Percentiles rank a stretch among this genome's conserved stretches.
Evolutionary conservation across 768 basidiomycete species (phyloP).

Genomic region (Obba rivulosa): DNA sequence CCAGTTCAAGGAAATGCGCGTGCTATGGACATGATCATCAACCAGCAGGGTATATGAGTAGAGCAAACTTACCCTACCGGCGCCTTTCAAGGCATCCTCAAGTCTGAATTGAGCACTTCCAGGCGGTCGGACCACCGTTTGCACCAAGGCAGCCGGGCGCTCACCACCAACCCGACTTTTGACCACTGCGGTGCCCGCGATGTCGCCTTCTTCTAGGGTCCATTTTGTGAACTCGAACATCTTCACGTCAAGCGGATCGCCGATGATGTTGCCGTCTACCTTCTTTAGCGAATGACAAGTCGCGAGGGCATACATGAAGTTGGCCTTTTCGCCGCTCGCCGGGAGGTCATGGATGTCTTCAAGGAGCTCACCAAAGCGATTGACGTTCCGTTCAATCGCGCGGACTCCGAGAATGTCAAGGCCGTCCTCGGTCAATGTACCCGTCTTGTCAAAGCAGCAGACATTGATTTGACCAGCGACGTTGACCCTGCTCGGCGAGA

Average conservation of each 20-base stretch:
- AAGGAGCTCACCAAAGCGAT: conserved; percentile 86
- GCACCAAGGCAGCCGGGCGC: conserved; percentile 83
- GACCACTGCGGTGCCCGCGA: conserved; percentile 65
- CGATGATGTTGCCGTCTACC: conserved; percentile 82
- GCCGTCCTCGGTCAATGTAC: conserved; percentile 96
- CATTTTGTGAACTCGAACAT: conserved; percentile 98
- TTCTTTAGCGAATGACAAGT: conserved; percentile 96
- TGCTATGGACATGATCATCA: conserved; percentile 46
- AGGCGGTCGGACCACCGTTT: conserved; percentile 93
- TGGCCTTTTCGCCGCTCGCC: conserved; percentile 63
- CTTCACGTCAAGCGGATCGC: conserved; percentile 93
- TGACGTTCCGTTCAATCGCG: conserved; percentile 66
- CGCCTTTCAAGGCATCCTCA: conserved; percentile 89
- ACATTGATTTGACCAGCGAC: conserved; percentile 95
- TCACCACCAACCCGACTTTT: conserved; percentile 57
- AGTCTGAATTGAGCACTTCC: conserved; percentile 87
- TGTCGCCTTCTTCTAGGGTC: conserved; percentile 88
- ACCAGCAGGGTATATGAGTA: conserved; percentile 2
- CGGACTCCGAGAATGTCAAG: conserved; percentile 95
- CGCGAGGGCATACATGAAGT: conserved; percentile 85
- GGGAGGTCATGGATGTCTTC: conserved; percentile 86
- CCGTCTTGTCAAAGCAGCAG: conserved; percentile 98
- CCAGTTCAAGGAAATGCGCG: conserved; percentile 94
- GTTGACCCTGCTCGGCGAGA: conserved; percentile 93
- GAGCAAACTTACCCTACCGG: conserved; percentile 54